phyloP scores from a whole-genome alignment of 768 basidiomycete species.

The Clavaria fumosa region DNA sequence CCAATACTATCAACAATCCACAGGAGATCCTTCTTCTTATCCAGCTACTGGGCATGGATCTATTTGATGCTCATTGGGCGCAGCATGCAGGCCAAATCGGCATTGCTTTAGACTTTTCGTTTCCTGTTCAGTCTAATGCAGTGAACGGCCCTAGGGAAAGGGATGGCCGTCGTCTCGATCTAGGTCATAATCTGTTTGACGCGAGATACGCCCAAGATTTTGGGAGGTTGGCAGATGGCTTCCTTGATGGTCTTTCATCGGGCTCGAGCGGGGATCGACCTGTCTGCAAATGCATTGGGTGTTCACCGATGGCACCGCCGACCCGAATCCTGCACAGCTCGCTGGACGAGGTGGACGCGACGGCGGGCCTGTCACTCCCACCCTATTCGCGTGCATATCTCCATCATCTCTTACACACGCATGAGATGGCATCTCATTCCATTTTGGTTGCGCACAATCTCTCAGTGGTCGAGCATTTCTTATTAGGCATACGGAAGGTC shows the following conservation, averaged over 20 bases:
- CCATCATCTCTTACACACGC: too few relatives aligned
- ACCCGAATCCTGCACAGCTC: too few relatives aligned
- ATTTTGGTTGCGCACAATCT: too few relatives aligned
- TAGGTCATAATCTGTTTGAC: conserved; percentile 68
- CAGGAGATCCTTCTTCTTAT: conserved; percentile 65
- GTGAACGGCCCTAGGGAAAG: neutral
- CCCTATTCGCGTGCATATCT: too few relatives aligned
- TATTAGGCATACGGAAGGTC: too few relatives aligned
- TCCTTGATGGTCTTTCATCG: conserved; percentile 20
- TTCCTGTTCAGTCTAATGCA: conserved; percentile 29
- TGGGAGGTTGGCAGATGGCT: conserved; percentile 28
- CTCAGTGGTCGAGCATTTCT: too few relatives aligned
- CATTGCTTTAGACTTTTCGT: conserved; percentile 63
- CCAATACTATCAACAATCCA: conserved; percentile 40
- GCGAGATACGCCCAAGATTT: conserved; percentile 45
- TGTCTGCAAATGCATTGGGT: too few relatives aligned
- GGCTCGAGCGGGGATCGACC: too few relatives aligned
- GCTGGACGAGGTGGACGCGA: too few relatives aligned
- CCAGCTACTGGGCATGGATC: conserved; percentile 48
- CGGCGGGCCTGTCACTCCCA: too few relatives aligned
- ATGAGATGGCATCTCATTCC: too few relatives aligned
- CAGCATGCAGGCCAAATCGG: conserved; percentile 52
- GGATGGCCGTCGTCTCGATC: conserved; percentile 20
- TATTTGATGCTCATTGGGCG: conserved; percentile 66
- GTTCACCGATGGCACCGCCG: too few relatives aligned